Evolutionary conservation across 2,329 filamentous ascomycete species (phyloP).

Genomic region (Boeremia exigua): DNA sequence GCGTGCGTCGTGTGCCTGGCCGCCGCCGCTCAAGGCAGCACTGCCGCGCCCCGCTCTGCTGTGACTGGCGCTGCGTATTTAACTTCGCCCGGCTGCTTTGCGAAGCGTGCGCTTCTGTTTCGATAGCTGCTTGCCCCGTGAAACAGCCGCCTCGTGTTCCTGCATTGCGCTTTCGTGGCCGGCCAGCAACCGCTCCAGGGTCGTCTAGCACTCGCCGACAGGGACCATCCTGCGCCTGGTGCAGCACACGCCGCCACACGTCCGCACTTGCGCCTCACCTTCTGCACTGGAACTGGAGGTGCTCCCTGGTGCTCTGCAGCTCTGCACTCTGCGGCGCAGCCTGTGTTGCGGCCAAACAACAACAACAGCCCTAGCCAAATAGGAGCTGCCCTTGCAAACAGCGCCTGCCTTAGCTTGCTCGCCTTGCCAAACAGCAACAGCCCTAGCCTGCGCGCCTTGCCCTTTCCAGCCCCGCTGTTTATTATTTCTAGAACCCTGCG

Average conservation of each 20-base stretch:
- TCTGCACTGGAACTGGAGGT: background rate
- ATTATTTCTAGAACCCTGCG: background rate
- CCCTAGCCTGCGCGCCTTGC: constrained; percentile 6
- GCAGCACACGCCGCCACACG: constrained; percentile 14
- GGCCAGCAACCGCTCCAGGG: constrained; percentile 6
- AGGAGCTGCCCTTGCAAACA: too few relatives aligned
- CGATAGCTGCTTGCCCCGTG: constrained; percentile 9
- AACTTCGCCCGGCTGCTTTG: constrained; percentile 15
- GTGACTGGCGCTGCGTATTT: constrained; percentile 6
- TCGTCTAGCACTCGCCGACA: constrained; percentile 6
- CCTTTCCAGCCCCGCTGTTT: background rate
- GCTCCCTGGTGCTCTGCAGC: too few relatives aligned
- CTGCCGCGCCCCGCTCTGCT: background rate
- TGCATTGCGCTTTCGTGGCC: constrained; percentile 12
- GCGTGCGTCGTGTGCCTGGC: constrained; percentile 12
- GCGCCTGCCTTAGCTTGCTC: too few relatives aligned
- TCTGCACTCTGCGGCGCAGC: too few relatives aligned
- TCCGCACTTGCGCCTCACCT: constrained; percentile 17
- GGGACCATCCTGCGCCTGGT: constrained; percentile 16
- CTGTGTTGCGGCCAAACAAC: constrained; percentile 1
- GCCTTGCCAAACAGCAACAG: background rate
- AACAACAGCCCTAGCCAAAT: background rate
- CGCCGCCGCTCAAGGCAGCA: constrained; percentile 16
- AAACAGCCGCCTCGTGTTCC: constrained; percentile 23
- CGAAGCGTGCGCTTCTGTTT: constrained; percentile 14